Base-by-base conservation (phyloP, 2,329 filamentous ascomycete genomes). In the Claviceps pusilla region DNA sequence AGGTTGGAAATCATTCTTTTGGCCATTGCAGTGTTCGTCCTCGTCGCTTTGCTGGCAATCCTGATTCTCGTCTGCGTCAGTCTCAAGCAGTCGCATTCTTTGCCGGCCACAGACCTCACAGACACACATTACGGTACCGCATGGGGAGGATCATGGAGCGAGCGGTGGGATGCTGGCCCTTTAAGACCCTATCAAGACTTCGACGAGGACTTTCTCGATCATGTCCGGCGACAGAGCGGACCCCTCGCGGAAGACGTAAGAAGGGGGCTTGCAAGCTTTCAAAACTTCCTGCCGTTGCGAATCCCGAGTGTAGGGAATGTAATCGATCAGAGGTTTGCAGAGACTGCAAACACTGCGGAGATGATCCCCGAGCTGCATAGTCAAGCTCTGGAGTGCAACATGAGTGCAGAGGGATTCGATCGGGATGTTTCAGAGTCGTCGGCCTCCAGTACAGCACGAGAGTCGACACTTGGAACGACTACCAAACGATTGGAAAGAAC, bases 1-100 rank as follows among this genome's bases (percentile, higher is more conserved):
- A 61, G 62, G 47, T 54, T 67, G 41, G 67, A 71, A 57, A 68
- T 71, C 48, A 51, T 65, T 42, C 57, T 69, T 31, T 57, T 71
- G 31, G 66, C 68, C 12, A 55, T 62, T 14, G 63, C 61, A 12
- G 63, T 67, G 48, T 57, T 71, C 41, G 46, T 66, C 16, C 62
- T 71, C 31, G 66, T 69, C 16, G 59, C 58, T 16, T 56, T 66
- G 7, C 59, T 71, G 16, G 62, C 61, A 28, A 55, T 66, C n/a
- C 52, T 69, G 29, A 61, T 70, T 43, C 62, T 65, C 47, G 56
- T 65, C 48, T 64, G 62, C 35, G 56, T 63, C 28, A 59, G 59
- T 7, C 53, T 61, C 31, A 61, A 59, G 37, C 53, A 59, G n/a
- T 52, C 58, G 14, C 49, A 28, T 10, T 47, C 45, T 47, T 12